Evolutionary conservation across 2,329 filamentous ascomycete genomes (phyloP), one percentile per base, ranked within the genome.

Genomic region (Elsinoe australis): DNA sequence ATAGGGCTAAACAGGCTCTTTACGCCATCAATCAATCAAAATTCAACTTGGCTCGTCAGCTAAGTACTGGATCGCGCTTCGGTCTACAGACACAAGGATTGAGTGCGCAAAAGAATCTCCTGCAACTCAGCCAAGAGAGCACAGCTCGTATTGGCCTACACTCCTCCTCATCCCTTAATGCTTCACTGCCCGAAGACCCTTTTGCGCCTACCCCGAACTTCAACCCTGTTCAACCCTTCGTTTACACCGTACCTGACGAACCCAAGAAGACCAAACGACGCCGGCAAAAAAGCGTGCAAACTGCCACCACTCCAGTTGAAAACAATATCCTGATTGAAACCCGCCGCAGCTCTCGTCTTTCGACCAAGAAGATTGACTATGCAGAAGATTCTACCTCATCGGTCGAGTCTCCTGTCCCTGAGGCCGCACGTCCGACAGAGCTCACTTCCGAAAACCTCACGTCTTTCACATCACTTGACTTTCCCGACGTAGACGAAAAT

Each of bases 381-480:
- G 12, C 5, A 6, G 39, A 44, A 28, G 28, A 44, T 4, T 32
- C 39, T 10, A 14, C 39, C 5, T 44, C 26, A 5, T 32, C 39
- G 8, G 21, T 14, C 15, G 36, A 19, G 7, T 44, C 39, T 7
- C 26, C 39, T 2, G 17, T 8, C 4, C 26, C 19, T 10, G 21
- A 41, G 7, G 6, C 2, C 10, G 36, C 12, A 6, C 21, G 22
- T 8, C 21, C 36, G 8, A 22, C 15, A 12, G 36, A 41, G 12
- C 4, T 14, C 3, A 14, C 15, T n/a, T n/a, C 26, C 2, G 14
- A 41, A 24, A 41, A 41, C 9, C n/a, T 21, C 18, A 41, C 36
- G 9, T 41, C 36, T 7, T 41, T 41, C 36, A 41, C 36, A 26
- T 41, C 36, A 15, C n/a, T n/a, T n/a, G n/a, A n/a, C n/a, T n/a